A percentile compares a stretch with the other conserved stretches of the same genome.
Evolutionary conservation across 2,329 filamentous ascomycete species (phyloP).

Genomic region (Pseudopithomyces chartarum): DNA sequence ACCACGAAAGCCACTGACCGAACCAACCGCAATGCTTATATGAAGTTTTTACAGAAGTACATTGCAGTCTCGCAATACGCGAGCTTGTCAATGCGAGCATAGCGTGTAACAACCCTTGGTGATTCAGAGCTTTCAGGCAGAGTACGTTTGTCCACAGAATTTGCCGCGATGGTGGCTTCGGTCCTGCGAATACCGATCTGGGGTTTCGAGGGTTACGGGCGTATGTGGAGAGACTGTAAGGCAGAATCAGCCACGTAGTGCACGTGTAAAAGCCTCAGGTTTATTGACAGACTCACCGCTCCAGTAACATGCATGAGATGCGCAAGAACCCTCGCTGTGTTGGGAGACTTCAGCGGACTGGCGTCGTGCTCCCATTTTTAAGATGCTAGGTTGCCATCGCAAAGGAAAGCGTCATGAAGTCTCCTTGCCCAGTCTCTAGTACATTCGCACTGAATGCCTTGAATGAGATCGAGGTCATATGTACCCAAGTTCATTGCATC

Average conservation of each 20-base stretch:
- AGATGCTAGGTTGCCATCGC: conserved; percentile 50
- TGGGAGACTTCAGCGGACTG: conserved; percentile 75
- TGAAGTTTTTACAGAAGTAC: conserved; percentile 75
- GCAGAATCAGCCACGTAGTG: neutral
- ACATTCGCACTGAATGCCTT: conserved; percentile 42
- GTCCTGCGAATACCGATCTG: conserved; percentile 65
- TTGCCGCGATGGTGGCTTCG: conserved; percentile 35
- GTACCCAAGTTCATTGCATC: conserved; percentile 29
- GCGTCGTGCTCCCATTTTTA: conserved; percentile 55
- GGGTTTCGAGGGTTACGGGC: conserved; percentile 81
- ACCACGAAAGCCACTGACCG: neutral
- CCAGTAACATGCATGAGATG: conserved; percentile 92
- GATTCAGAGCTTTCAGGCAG: conserved; percentile 76
- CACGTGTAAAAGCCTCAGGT: neutral
- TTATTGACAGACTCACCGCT: conserved; percentile 52
- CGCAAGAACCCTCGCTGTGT: conserved; percentile 82
- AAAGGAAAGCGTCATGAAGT: conserved; percentile 54
- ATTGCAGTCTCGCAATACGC: conserved; percentile 83
- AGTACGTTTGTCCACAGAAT: conserved; percentile 73
- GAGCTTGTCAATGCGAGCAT: conserved; percentile 86
- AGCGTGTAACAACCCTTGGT: conserved; percentile 87
- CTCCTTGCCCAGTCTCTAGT: conserved; percentile 44
- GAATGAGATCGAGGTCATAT: conserved; percentile 45
- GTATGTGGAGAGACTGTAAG: conserved; percentile 62
- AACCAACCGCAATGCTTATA: conserved; percentile 75